These are phyloP conservation scores for Argentina anserina DNA, from an alignment of 306 rosid species.

Conservation along the genomic window DNA sequence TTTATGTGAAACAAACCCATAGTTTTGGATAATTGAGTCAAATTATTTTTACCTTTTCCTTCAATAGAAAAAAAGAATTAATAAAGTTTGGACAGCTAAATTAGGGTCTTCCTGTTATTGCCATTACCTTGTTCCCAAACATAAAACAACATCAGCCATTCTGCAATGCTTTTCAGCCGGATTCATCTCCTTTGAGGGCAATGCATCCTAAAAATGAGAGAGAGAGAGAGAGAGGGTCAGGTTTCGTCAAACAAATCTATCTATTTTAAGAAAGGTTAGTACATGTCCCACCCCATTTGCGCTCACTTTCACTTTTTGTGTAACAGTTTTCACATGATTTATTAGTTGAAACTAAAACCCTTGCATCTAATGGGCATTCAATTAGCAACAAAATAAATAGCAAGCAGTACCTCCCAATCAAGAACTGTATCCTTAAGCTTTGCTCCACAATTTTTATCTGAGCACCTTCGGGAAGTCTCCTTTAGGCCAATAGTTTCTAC, in stretches of 20 bases:
- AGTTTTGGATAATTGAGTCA: background rate
- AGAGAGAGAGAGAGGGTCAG: conserved; percentile 3
- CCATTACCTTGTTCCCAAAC: conserved; percentile 95
- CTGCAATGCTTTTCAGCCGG: conserved; percentile 94
- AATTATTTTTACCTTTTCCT: background rate
- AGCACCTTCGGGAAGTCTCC: conserved; percentile 86
- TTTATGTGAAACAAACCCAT: background rate
- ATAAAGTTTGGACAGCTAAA: background rate
- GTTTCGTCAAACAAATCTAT: background rate
- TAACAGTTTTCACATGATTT: background rate
- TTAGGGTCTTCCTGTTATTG: conserved; percentile 21
- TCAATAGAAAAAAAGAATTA: background rate
- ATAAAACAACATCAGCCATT: conserved; percentile 90
- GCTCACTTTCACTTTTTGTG: background rate
- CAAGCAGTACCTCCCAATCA: conserved; percentile 87
- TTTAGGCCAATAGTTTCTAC: conserved; percentile 91
- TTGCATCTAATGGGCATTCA: background rate
- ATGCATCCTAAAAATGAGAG: conserved; percentile 64
- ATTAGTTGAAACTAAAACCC: background rate
- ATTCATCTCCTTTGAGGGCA: conserved; percentile 92
- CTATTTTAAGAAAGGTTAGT: background rate
- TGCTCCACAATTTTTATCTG: conserved; percentile 60
- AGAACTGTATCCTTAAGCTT: conserved; percentile 93
- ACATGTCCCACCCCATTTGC: background rate
- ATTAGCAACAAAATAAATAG: conserved; percentile 15